Conservation (phyloP, 2,329 filamentous ascomycete genomes). For the Neospermospora avenae region DNA sequence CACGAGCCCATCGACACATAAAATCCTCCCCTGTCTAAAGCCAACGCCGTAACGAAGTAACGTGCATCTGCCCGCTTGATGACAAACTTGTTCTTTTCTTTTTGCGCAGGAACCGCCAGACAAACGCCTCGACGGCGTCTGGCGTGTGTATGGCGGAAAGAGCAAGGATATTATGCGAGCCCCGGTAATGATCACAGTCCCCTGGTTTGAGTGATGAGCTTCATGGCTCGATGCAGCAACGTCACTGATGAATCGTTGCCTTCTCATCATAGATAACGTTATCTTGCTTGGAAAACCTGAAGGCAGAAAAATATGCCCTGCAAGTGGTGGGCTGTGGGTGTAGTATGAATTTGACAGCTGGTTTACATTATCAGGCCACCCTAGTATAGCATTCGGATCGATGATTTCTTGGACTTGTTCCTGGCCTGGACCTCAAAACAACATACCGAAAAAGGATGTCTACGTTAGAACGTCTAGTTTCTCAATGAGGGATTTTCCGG, state of each 20-base stretch:
- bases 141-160: not conserved
- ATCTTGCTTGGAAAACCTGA: not conserved
- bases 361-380: no score
- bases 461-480: no score
- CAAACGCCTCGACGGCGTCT: not conserved
- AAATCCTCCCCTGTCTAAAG: no score
- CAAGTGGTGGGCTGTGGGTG: not conserved
- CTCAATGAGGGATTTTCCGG: no score
- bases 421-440: no score
- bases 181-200: not conserved
- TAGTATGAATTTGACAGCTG: not conserved
- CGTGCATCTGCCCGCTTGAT: not conserved
- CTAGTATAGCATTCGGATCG: no score
- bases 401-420: no score
- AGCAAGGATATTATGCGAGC: not conserved
- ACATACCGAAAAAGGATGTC: no score
- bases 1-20: no score
- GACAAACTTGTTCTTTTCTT: not conserved
- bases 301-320: not conserved
- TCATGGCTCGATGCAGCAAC: not conserved
- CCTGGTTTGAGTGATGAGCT: not conserved
- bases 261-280: not conserved
- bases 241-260: not conserved
- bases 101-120: constrained; percentile 1
- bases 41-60: not conserved